Evolutionary conservation across 768 basidiomycete genomes (phyloP).

Genomic region (Pisolithus sp.): DNA sequence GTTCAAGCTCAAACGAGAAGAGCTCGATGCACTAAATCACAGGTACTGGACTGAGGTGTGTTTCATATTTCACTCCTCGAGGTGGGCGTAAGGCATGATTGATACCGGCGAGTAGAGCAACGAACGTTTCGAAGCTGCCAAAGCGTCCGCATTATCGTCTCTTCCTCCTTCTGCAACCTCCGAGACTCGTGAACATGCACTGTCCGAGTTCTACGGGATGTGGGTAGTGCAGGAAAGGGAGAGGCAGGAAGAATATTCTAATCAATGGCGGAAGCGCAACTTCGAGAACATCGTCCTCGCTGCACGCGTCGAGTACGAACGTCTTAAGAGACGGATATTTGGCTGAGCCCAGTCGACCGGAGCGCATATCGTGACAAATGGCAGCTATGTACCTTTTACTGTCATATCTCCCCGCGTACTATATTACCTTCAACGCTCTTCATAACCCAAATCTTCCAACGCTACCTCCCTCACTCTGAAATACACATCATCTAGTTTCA

Average conservation of each 20-base stretch:
- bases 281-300: conserved; percentile 49
- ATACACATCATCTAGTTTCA: conserved; percentile 53
- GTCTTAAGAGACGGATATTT: conserved; percentile 30
- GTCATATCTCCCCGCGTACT: background rate
- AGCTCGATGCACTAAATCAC: conserved; percentile 70
- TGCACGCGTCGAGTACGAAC: conserved; percentile 49
- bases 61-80: conserved; percentile 8
- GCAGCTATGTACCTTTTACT: background rate
- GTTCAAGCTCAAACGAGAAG: conserved; percentile 63
- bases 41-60: conserved; percentile 77
- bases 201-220: conserved; percentile 65
- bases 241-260: conserved; percentile 53
- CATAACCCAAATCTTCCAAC: conserved; percentile 39
- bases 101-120: conserved; percentile 52
- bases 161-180: conserved; percentile 45
- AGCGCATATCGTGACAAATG: too few relatives aligned
- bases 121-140: conserved; percentile 69
- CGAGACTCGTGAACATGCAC: conserved; percentile 57
- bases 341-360: background rate
- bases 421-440: conserved; percentile 14
- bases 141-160: conserved; percentile 48
- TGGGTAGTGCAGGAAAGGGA: conserved; percentile 69
- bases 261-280: conserved; percentile 63
- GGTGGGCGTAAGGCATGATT: background rate
- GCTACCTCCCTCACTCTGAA: conserved; percentile 60